A percentile compares a stretch with the other conserved stretches of the same genome.
Evolutionary conservation across 1,139 yeast genomes (phyloP).

Genomic region (Saccharomyces hybrid): DNA sequence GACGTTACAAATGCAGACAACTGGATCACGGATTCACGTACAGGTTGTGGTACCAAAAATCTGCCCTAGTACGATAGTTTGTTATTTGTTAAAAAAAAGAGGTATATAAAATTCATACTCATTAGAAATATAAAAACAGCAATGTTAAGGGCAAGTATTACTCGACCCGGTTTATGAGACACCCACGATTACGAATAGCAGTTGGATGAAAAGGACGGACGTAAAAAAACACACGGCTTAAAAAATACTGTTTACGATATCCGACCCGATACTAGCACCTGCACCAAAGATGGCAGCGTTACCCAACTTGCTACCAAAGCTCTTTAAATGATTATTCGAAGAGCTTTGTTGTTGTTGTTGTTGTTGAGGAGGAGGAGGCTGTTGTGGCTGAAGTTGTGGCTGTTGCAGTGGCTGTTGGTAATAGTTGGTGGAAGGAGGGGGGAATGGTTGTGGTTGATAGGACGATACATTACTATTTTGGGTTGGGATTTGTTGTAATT

Average conservation of each 20-base stretch:
- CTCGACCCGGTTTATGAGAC: neutral
- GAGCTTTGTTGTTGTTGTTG: slow-evolving; percentile 13
- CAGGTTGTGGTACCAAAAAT: too few species aligned
- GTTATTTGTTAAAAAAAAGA: neutral
- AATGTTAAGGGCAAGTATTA: neutral
- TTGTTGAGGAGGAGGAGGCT: slow-evolving; percentile 9
- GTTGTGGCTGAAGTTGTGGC: slow-evolving; percentile 13
- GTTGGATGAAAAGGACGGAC: neutral
- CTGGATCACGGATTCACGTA: too few species aligned
- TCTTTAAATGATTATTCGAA: slow-evolving; percentile 36
- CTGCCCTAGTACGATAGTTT: neutral
- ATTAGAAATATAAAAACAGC: neutral
- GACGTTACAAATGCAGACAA: too few species aligned
- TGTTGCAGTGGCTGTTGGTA: slow-evolving; percentile 5
- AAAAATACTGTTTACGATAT: slow-evolving; percentile 76
- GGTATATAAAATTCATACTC: neutral
- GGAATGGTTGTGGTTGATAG: slow-evolving; percentile 10
- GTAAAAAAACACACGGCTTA: slow-evolving; percentile 29
- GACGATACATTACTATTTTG: slow-evolving; percentile 21
- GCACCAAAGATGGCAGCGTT: slow-evolving; percentile 96
- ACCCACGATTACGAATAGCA: neutral
- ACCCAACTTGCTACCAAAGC: slow-evolving; percentile 78
- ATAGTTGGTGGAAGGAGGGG: slow-evolving; percentile 11
- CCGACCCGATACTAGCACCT: slow-evolving; percentile 91
- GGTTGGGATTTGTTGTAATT: slow-evolving; percentile 5